These are phyloP conservation scores for Fusarium globosum DNA, from an alignment of 2,329 filamentous ascomycete species.

Conservation along the genomic window DNA sequence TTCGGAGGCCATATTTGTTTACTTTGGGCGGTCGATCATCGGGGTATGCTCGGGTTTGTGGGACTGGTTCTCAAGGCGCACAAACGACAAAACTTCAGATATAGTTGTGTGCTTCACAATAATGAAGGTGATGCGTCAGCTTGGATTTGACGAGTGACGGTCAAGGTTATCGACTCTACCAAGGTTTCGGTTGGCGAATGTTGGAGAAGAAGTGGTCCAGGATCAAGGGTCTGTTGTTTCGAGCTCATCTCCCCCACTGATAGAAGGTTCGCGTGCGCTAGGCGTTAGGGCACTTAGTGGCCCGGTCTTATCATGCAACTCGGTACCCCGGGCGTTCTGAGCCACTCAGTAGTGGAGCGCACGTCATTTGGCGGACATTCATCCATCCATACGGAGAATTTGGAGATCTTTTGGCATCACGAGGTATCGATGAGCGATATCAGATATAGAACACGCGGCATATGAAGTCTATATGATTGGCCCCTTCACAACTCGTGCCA, in stretches of 20 bases:
- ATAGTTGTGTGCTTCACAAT: not conserved
- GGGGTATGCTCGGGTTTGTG: constrained; percentile 21
- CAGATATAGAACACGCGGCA: constrained; percentile 17
- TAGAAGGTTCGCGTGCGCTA: constrained; percentile 23
- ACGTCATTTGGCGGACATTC: constrained; percentile 37
- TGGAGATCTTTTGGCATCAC: constrained; percentile 24
- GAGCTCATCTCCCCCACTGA: constrained; percentile 39
- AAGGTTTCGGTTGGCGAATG: constrained; percentile 35
- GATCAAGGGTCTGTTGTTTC: constrained; percentile 20
- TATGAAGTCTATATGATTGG: constrained; percentile 15
- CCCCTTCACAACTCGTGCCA: not conserved
- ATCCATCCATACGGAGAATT: constrained; percentile 12
- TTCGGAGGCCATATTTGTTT: constrained; percentile 49
- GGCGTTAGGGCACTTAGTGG: constrained; percentile 38
- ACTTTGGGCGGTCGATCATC: constrained; percentile 28
- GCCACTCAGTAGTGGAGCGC: constrained; percentile 23
- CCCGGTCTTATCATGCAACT: constrained; percentile 20
- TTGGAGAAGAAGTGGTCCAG: constrained; percentile 36
- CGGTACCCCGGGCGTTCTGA: constrained; percentile 9
- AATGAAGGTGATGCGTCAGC: constrained; percentile 3
- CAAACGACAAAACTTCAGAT: constrained; percentile 3
- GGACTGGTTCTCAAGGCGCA: not conserved
- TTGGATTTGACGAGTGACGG: constrained; percentile 2
- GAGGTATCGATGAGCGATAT: constrained; percentile 12
- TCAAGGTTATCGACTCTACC: constrained; percentile 19